Base-by-base conservation (phyloP, 192 early-diverging fungal genomes). In the Coemansia sp. region DNA sequence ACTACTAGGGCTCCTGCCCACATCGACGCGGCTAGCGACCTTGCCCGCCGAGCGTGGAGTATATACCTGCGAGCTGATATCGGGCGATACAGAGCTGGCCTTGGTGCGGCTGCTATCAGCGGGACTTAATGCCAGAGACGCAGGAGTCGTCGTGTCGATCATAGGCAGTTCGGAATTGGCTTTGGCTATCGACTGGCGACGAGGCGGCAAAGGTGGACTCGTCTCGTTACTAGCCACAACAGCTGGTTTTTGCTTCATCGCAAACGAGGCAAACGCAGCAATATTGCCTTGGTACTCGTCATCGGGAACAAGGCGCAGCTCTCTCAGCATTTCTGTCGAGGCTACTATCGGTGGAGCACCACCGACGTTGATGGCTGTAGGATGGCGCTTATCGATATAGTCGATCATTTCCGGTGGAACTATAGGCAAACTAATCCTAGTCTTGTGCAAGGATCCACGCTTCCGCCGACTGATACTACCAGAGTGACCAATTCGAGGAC, bases 341-440 rank as follows among this genome's bases (percentile, higher is more conserved):
- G 75, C 80, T 30, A 82, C 47, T 5, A 72, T n/a, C 13, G 80
- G 72, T 16, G 39, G 33, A 9, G 38, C 35, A 1, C 37, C 30
- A 13, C 75, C 74, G 38, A 82, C 75, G 19, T 6, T 38, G 32
- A 82, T 66, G 2, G 80, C 80, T 0, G 39, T 62, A 4, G 80
- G 80, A 21, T 82, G 76, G 69, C 80, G 72, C 49, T 40, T 66
- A n/a, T 82, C 68, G 21, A 82, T 68, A 40, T 76, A 77, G 13
- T 82, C 75, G 9, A 82, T 35, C 75, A 82, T 73, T 50, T 82
- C 80, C 0, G 68, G 80, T 33, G 80, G 80, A 14, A 82, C 75
- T 37, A 82, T 82, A 0, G 80, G 80, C 53, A 73, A 69, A 26
- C 80, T 72, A 53, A 82, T 82, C 1, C 63, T 68, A 1, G 70